phyloP scores from a whole-genome alignment of 2,329 filamentous ascomycete genomes.

The Xylogone sp. region DNA sequence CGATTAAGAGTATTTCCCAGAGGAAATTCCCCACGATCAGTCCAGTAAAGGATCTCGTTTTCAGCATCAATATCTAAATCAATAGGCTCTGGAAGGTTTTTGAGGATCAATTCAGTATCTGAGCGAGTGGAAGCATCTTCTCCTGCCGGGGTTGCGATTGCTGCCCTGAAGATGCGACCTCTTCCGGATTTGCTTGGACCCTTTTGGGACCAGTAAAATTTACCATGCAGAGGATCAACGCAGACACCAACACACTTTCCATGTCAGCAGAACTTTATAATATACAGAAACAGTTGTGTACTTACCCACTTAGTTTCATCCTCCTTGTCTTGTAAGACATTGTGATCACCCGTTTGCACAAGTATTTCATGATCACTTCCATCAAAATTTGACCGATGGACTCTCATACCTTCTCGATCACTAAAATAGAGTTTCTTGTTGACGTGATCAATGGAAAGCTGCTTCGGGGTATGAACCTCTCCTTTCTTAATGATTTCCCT shows the following conservation, averaged over 20 bases:
- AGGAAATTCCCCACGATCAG: constrained; percentile 55
- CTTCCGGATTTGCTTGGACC: constrained; percentile 45
- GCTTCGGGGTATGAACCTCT: constrained; percentile 45
- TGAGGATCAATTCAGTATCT: constrained; percentile 22
- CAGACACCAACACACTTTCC: constrained; percentile 27
- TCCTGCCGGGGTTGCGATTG: constrained; percentile 33
- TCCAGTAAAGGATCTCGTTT: constrained; percentile 50
- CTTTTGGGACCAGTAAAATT: constrained; percentile 60
- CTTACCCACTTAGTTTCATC: constrained; percentile 46
- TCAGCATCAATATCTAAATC: constrained; percentile 51
- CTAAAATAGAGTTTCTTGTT: constrained; percentile 34
- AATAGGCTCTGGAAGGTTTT: constrained; percentile 51
- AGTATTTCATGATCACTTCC: constrained; percentile 33
- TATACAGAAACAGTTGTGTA: constrained; percentile 14
- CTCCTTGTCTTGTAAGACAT: constrained; percentile 1
- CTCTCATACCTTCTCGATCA: constrained; percentile 40
- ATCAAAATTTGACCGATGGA: constrained; percentile 36
- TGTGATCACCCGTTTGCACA: constrained; percentile 16
- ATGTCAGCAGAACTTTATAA: neutral
- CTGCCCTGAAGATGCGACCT: constrained; percentile 50
- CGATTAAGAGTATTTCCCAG: constrained; percentile 50
- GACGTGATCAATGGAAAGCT: constrained; percentile 27
- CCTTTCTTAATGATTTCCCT: constrained; percentile 39
- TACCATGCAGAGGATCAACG: constrained; percentile 36
- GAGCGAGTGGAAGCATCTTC: constrained; percentile 9